A percentile compares a stretch with the other conserved stretches of the same genome.
These are phyloP conservation scores for Paecilomyces sp. DNA, from an alignment of 2,329 filamentous ascomycete genomes.

Conservation along the genomic window DNA sequence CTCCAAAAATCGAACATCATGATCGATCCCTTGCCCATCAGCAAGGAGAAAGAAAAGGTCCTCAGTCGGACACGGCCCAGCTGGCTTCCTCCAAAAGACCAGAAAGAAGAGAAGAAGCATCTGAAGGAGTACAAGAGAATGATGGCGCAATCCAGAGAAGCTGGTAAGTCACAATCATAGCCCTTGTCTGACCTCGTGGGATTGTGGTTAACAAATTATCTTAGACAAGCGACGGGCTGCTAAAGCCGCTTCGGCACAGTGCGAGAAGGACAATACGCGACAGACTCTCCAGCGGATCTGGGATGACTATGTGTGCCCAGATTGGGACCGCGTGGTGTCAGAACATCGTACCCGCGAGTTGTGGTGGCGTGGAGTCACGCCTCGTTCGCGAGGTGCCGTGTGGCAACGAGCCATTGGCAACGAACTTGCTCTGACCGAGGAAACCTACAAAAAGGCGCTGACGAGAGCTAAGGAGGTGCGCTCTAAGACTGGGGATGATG, in stretches of 20 bases:
- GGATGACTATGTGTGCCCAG: constrained; percentile 54
- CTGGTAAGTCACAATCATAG: constrained; percentile 32
- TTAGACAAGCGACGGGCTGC: constrained; percentile 44
- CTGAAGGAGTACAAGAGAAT: constrained; percentile 64
- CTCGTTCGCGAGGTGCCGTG: constrained; percentile 48
- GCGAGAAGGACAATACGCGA: constrained; percentile 45
- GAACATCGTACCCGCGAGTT: constrained; percentile 52
- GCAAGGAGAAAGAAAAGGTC: constrained; percentile 59
- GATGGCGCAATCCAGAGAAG: constrained; percentile 56
- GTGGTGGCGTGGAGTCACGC: constrained; percentile 58
- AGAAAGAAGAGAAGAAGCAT: constrained; percentile 84
- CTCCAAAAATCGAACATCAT: constrained; percentile 57
- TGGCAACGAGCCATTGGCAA: constrained; percentile 58
- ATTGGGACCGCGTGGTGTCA: constrained; percentile 50
- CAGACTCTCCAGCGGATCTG: constrained; percentile 53
- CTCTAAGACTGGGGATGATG: constrained; percentile 34
- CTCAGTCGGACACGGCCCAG: constrained; percentile 60
- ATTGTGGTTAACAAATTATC: constrained; percentile 6
- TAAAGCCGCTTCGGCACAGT: constrained; percentile 40
- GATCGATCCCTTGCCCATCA: constrained; percentile 60
- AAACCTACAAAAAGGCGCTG: constrained; percentile 52
- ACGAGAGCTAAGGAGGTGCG: constrained; percentile 46
- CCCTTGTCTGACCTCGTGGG: not conserved
- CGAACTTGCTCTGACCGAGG: constrained; percentile 49
- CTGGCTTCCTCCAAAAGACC: constrained; percentile 64